Percentiles rank a stretch among this genome's conserved stretches.
Conservation (phyloP, 2,329 filamentous ascomycete genomes). For the Claviceps sp. region DNA sequence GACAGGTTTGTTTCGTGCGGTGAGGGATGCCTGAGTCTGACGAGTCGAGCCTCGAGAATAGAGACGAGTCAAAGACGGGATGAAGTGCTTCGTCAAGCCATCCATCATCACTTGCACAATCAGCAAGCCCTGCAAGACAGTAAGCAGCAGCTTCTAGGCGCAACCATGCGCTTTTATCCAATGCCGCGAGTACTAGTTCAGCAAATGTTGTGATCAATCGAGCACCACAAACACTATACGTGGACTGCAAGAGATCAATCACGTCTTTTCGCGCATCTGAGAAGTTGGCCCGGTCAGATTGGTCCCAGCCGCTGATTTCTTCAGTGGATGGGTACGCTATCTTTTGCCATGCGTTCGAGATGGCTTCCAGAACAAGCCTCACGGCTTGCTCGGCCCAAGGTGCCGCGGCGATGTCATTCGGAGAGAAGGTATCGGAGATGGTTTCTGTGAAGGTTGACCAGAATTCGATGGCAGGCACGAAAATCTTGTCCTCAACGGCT, state of each 20-base stretch:
- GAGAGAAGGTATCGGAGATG: conserved; percentile 43
- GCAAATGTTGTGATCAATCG: conserved; percentile 44
- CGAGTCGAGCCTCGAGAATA: conserved; percentile 42
- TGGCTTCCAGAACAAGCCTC: conserved; percentile 45
- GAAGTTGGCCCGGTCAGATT: conserved; percentile 53
- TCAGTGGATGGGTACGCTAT: conserved; percentile 51
- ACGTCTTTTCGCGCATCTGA: conserved; percentile 64
- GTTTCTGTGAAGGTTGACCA: conserved; percentile 67
- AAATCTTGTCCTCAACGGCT: conserved; percentile 60
- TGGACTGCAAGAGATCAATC: conserved; percentile 61
- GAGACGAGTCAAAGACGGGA: conserved; percentile 45
- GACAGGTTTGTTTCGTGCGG: conserved; percentile 52
- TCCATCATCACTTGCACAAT: conserved; percentile 47
- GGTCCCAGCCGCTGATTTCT: conserved; percentile 53
- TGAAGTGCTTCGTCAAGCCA: conserved; percentile 44
- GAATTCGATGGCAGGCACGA: conserved; percentile 63
- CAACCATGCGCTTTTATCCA: conserved; percentile 37
- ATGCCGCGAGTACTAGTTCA: conserved; percentile 36
- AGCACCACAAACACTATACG: conserved; percentile 48
- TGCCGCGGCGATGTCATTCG: conserved; percentile 30
- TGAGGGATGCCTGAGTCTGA: conserved; percentile 40
- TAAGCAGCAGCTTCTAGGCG: conserved; percentile 48
- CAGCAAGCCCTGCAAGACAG: conserved; percentile 53
- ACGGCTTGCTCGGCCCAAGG: conserved; percentile 47
- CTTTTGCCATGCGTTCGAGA: conserved; percentile 55